These are phyloP conservation scores for Exophiala phaeomuriformis DNA, from an alignment of 2,329 filamentous ascomycete genomes.

Conservation along the genomic window DNA sequence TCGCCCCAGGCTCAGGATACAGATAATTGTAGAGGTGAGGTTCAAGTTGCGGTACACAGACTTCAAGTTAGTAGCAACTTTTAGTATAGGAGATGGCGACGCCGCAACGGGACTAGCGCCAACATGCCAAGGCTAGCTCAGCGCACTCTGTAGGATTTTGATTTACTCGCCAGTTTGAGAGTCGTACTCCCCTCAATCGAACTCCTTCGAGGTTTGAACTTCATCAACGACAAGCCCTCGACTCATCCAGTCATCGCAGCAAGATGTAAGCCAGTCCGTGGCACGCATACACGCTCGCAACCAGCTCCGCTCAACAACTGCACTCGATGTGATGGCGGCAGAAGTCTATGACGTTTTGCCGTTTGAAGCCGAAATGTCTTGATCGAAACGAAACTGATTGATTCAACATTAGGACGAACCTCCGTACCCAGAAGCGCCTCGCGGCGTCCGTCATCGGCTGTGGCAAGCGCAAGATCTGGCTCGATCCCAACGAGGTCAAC, in stretches of 20 bases:
- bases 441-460: slow-evolving; percentile 97
- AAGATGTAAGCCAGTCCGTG: slow-evolving; percentile 21
- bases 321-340: neutral
- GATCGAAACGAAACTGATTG: neutral
- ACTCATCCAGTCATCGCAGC: slow-evolving; percentile 15
- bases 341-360: slow-evolving; percentile 3
- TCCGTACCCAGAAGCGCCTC: slow-evolving; percentile 99
- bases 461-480: slow-evolving; percentile 99
- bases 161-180: no score
- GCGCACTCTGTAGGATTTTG: neutral
- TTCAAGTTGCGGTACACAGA: no score
- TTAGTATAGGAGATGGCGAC: neutral
- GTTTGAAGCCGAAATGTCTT: neutral
- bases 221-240: slow-evolving; percentile 6
- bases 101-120: neutral
- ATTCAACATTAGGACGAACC: slow-evolving; percentile 73
- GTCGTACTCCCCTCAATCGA: neutral
- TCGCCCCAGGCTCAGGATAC: no score
- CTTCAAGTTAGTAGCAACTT: no score
- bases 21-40: no score
- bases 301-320: neutral
- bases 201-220: neutral
- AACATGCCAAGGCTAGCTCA: neutral
- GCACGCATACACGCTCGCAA: neutral
- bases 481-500: slow-evolving; percentile 97